Evolutionary conservation across 495 filamentous ascomycete genomes (phyloP), one percentile per base, ranked within the genome.

Genomic region (Aspergillus olivimuriae): DNA sequence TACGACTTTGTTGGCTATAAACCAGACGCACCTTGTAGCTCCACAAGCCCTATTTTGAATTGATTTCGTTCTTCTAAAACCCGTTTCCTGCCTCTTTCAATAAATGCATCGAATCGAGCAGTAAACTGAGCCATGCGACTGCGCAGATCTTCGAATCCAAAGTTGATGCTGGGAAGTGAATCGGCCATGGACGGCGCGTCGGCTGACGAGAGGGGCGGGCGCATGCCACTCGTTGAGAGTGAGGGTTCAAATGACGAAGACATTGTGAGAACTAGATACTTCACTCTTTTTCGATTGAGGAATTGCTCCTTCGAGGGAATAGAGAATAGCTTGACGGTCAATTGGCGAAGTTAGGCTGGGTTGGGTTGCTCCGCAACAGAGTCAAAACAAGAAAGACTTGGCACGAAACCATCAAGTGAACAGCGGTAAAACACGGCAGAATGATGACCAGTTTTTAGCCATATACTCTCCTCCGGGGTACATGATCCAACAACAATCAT

Each of bases 71-170:
- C 91, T 45, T 95, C 89, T 11, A 95, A 65, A 5, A 97, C 86
- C 37, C 84, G 81, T 65, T 89, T 92, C 14, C 89, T 78, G 3
- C 89, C 87, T 43, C 83, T 79, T 49, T 94, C 89, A 52, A 98
- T 96, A 57, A 96, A 96, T 5, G 82, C 82, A 57, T 97, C 92
- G 52, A 98, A 98, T 44, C 78, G 84, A 8, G 80, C 78, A 0
- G 88, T 97, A 62, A 98, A 98, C 39, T 84, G 84, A 20, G 85
- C 80, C 91, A 98, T 97, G 65, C 88, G 83, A 50, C 88, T 87
- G 63, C 90, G 90, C 47, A 98, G 71, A 48, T 95, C 89, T 46
- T 97, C 91, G 65, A 97, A 97, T 44, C 88, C 89, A 63, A 97
- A 96, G 66, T 92, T 89, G 65, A 95, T 86, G 61, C 72, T 87